A percentile compares a stretch with the other conserved stretches of the same genome.
Evolutionary conservation across 306 rosid genomes (phyloP).

Genomic region (Luffa aegyptiaca): DNA sequence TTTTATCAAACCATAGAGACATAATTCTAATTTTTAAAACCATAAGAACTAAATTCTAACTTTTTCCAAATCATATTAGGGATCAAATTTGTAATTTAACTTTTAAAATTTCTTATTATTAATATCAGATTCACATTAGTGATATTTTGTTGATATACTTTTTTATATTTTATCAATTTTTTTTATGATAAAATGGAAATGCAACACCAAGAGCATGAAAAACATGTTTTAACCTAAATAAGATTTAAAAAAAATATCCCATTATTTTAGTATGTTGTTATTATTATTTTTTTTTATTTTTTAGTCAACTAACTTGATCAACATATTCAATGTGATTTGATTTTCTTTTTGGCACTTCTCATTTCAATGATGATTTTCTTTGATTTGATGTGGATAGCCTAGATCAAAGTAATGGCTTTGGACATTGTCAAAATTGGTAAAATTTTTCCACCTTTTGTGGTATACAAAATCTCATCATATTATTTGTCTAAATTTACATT

Average conservation of each 20-base stretch:
- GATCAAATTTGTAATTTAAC: too few relatives aligned
- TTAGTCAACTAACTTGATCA: background rate
- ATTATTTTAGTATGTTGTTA: background rate
- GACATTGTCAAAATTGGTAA: background rate
- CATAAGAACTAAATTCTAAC: too few relatives aligned
- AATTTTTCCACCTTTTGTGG: background rate
- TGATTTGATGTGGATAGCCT: background rate
- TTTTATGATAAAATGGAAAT: too few relatives aligned
- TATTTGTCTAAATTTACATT: background rate
- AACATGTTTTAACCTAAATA: background rate
- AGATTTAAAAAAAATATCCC: background rate
- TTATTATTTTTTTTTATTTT: background rate
- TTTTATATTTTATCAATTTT: too few relatives aligned
- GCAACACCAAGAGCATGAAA: background rate
- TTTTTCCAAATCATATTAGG: too few relatives aligned
- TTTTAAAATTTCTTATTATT: too few relatives aligned
- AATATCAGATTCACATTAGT: too few relatives aligned
- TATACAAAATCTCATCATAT: background rate
- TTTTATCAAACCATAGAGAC: too few relatives aligned
- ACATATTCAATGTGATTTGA: background rate
- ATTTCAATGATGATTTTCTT: background rate
- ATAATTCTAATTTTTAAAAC: too few relatives aligned
- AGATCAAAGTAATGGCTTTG: background rate
- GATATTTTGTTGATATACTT: too few relatives aligned
- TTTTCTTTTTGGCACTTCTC: background rate